These are phyloP conservation scores for Amanita rubescens DNA, from an alignment of 768 basidiomycete species.

Conservation along the genomic window DNA sequence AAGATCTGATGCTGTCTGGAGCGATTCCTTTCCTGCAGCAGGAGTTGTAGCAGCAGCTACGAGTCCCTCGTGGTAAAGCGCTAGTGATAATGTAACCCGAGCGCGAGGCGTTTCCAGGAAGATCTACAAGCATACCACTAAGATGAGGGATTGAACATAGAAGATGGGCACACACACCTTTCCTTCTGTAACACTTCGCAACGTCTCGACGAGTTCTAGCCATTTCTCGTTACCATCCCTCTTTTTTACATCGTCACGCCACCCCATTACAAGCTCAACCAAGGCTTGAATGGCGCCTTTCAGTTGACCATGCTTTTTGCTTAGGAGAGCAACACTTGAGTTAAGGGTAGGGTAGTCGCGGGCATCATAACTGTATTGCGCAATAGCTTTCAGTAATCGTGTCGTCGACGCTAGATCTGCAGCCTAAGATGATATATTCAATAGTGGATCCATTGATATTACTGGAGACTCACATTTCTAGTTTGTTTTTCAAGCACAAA, in stretches of 20 bases:
- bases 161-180: constrained; percentile 52
- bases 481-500: constrained; percentile 90
- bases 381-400: constrained; percentile 67
- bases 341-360: constrained; percentile 68
- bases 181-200: constrained; percentile 91
- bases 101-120: constrained; percentile 96
- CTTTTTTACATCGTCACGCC: constrained; percentile 71
- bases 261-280: constrained; percentile 79
- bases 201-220: constrained; percentile 83
- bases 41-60: constrained; percentile 33
- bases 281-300: constrained; percentile 87
- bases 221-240: constrained; percentile 65
- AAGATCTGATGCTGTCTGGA: constrained; percentile 85
- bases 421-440: constrained; percentile 44
- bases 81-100: constrained; percentile 82
- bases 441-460: not conserved
- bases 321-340: constrained; percentile 55
- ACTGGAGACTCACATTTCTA: constrained; percentile 61
- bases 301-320: constrained; percentile 97
- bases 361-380: constrained; percentile 65
- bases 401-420: constrained; percentile 91
- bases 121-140: constrained; percentile 44
- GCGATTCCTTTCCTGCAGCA: constrained; percentile 54
- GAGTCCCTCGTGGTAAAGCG: constrained; percentile 77
- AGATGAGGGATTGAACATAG: not conserved